A percentile compares a stretch with the other conserved stretches of the same genome.
Conservation (phyloP, 2,329 filamentous ascomycete species). For the Fusarium tuaranense region DNA sequence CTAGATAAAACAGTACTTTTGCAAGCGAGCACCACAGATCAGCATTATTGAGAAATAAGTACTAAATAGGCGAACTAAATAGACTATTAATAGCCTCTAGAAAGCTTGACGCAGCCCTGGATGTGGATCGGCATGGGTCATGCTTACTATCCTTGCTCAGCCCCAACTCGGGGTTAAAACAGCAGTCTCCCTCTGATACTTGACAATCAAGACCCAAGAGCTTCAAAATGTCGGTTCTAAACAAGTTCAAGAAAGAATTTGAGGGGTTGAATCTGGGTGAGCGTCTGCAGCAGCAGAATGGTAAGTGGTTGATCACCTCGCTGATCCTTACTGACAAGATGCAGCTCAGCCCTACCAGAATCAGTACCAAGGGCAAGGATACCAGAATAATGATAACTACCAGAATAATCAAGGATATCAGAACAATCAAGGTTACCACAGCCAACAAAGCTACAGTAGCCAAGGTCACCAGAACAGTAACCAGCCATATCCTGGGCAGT, state of each 20-base stretch:
- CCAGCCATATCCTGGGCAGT: not conserved
- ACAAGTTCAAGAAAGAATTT: conserved; percentile 34
- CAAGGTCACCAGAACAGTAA: conserved; percentile 6
- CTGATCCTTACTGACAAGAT: not conserved
- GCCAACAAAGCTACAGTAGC: too few species aligned
- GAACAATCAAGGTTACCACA: not conserved
- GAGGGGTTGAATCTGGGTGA: conserved; percentile 24
- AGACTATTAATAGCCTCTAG: not conserved
- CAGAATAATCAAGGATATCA: not conserved
- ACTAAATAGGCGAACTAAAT: not conserved
- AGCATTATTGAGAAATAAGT: not conserved
- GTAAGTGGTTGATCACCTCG: not conserved
- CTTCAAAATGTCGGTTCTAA: conserved; percentile 24
- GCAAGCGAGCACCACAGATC: not conserved
- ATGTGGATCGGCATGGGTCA: not conserved
- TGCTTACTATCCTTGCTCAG: not conserved
- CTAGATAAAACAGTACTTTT: not conserved
- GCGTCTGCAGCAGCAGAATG: not conserved
- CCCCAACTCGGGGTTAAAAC: not conserved
- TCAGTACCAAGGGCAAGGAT: not conserved
- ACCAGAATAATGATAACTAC: not conserved
- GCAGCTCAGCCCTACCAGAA: not conserved
- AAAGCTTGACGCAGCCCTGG: not conserved
- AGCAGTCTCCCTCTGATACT: not conserved
- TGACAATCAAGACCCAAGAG: not conserved